A percentile compares a stretch with the other conserved stretches of the same genome.
Conservation (phyloP, 768 basidiomycete species). For the Ramaria sp. region DNA sequence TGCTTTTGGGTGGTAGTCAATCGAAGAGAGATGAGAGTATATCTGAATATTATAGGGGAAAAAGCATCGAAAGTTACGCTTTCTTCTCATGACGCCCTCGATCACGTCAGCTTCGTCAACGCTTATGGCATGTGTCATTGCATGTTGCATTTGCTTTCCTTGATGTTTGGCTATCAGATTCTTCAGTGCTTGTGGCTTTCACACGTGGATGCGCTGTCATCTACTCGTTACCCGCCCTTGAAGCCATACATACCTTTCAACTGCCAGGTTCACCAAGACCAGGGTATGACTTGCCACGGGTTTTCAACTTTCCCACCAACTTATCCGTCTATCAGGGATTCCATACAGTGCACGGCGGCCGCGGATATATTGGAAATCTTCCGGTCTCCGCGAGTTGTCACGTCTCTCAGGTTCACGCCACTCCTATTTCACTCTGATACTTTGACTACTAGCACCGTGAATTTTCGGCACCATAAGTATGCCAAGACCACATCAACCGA, state of each 20-base stretch:
- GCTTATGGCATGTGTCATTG: slow-evolving; percentile 40
- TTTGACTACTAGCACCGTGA: slow-evolving; percentile 26
- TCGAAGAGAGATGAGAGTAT: slow-evolving; percentile 44
- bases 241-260: slow-evolving; percentile 38
- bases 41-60: slow-evolving; percentile 52
- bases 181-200: slow-evolving; percentile 44
- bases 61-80: slow-evolving; percentile 33
- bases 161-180: slow-evolving; percentile 22
- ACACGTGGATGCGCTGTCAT: slow-evolving; percentile 40
- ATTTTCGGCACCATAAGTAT: slow-evolving; percentile 17
- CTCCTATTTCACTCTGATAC: slow-evolving; percentile 50
- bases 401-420: slow-evolving; percentile 29
- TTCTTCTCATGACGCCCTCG: slow-evolving; percentile 19
- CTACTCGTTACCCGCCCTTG: slow-evolving; percentile 56
- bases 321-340: background rate
- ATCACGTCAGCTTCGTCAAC: slow-evolving; percentile 43
- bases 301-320: slow-evolving; percentile 3
- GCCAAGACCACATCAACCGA: slow-evolving; percentile 40
- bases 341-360: background rate
- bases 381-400: slow-evolving; percentile 18
- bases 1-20: slow-evolving; percentile 45
- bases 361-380: background rate
- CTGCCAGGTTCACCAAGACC: slow-evolving; percentile 19
- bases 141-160: background rate
- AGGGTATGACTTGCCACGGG: slow-evolving; percentile 14